Base-by-base conservation (phyloP, 129 eudicot species). In the Flaveria trinervia region DNA sequence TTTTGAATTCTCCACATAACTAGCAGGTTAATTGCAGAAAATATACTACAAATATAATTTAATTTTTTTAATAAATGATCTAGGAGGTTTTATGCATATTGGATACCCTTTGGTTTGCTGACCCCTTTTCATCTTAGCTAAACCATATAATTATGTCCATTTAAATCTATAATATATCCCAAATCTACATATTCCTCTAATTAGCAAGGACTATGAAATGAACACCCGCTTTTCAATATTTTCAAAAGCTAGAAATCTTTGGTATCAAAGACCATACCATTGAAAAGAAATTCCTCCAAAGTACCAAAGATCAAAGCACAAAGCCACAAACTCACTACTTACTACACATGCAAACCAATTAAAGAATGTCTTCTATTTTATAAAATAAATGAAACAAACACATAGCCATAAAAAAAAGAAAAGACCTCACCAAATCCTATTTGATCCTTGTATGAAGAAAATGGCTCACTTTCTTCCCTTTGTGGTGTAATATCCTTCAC, bases 371-470 rank as follows among this genome's bases (percentile, higher is more conserved):
- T 28, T 16, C 14, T 17, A 64, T 64, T 15, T 1, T 6, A 49
- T 48, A 33, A 51, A 48, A 46, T 8, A 6, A 11, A 68, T 43
- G 14, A 8, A 26, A 69, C 23, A 39, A 20, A 22, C 5, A 17
- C 13, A 74, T 26, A 65, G 5, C 23, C 28, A 64, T 8, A 41
- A 5, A 33, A 65, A 64, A 5, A 30, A 13, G 41, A 28, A 0
- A 50, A 25, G 43, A 61, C 83, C 89, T 78, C 49, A 91, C 96
- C 98, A 28, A 91, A 93, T 60, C 98, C 98, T 41, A 93, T 48
- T 69, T 89, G 98, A 86, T 93, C 97, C 71, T 93, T 93, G 84
- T 89, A 93, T 20, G 97, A 89, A 52, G 98, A 93, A 75, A 93
- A 93, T 2, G 97, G 97, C 85, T 91, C 98, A 66, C 81, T 87